Base-by-base conservation (phyloP, 1,284 basidiomycete species). In the Microbotryum lychnidis-dioicae region DNA sequence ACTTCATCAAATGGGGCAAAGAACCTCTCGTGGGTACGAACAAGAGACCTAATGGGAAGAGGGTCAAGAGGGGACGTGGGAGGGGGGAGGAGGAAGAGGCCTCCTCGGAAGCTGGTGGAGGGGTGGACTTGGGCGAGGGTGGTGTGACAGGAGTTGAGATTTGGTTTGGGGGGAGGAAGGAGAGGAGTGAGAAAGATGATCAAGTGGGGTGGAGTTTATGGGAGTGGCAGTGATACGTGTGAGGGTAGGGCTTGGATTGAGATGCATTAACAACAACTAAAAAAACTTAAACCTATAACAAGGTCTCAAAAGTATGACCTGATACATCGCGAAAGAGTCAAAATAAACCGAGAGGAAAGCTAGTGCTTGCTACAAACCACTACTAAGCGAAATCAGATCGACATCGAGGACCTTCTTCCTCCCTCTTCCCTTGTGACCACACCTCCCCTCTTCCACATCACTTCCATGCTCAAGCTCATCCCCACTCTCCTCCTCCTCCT, bases 1-100 rank as follows among this genome's bases (percentile, higher is more conserved):
- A 68, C 46, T 52, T 57, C 8, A 61, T 59, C 2, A 46, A 53
- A 42, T 42, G 37, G 4, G 45, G 42, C 2, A 18, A 29, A 16
- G 29, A 44, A 9, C 61, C 61, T 7, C 54, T 63, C 20, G 59
- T 63, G 4, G 61, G 59, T 0, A 68, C 66, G 8, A 55, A 47
- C 12, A 54, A 57, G 48, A 54, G 54, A 20, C 59, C 61, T 27
- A 65, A 65, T 48, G 66, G 66, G 29, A 61, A 59, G 50, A 68
- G 63, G 56, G 58, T 58, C 29, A 65, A 65, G 37, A 53, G 66
- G 18, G 66, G 66, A 5, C 52, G 66, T 6, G 66, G 66, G 14
- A 29, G 59, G 0, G 66, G 66, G 10, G 66, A 68, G 55, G 66
- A 68, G 42, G 66, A 68, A 20, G 66, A 68, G 33, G 62, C 62